phyloP scores from a whole-genome alignment of 768 basidiomycete species.

The Cubamyces sp. region DNA sequence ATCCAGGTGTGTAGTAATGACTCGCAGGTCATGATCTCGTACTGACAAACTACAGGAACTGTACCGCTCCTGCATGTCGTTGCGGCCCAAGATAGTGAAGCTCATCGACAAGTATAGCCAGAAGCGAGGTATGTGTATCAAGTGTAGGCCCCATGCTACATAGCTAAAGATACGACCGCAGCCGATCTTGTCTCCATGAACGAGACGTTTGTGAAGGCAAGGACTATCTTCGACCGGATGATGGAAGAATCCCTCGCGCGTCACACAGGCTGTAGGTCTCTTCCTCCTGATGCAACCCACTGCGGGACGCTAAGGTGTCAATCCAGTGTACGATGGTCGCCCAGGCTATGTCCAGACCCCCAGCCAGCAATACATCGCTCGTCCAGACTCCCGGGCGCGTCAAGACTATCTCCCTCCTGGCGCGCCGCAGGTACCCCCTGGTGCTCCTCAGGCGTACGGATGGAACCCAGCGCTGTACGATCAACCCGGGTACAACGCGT shows the following conservation, averaged over 20 bases:
- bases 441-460: conserved; percentile 49
- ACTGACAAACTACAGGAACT: conserved; percentile 61
- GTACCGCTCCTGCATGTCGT: conserved; percentile 85
- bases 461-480: conserved; percentile 55
- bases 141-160: background rate
- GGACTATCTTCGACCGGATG: conserved; percentile 90
- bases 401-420: conserved; percentile 35
- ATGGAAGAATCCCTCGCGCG: conserved; percentile 88
- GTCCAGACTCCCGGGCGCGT: conserved; percentile 39
- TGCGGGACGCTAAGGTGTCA: background rate
- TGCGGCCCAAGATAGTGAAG: conserved; percentile 94
- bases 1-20: conserved; percentile 58
- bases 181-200: conserved; percentile 96
- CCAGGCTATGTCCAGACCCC: conserved; percentile 30
- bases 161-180: conserved; percentile 35
- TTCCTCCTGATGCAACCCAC: background rate
- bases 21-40: background rate
- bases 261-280: conserved; percentile 60
- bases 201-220: conserved; percentile 87
- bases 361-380: conserved; percentile 32
- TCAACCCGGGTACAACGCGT: conserved; percentile 47
- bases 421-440: conserved; percentile 36
- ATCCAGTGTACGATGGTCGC: conserved; percentile 59
- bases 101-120: conserved; percentile 97
- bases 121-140: conserved; percentile 61